A percentile compares a stretch with the other conserved stretches of the same genome.
Conservation (phyloP, 1,284 basidiomycete species). For the Spongiforma sp. region DNA sequence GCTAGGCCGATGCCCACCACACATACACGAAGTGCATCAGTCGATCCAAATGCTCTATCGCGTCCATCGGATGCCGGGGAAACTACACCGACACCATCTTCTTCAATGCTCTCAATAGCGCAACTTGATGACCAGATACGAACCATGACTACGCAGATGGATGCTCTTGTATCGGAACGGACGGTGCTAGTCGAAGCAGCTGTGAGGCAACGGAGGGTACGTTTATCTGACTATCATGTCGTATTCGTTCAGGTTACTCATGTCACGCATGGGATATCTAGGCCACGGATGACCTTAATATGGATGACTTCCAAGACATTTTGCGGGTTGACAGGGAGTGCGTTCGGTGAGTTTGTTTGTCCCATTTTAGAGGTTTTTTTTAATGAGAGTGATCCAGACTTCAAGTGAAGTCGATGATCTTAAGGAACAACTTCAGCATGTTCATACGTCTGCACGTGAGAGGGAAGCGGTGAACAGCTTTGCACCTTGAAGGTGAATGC, state of each 20-base stretch:
- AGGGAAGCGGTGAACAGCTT: no score
- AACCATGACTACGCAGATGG: slow-evolving; percentile 39
- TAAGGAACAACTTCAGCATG: slow-evolving; percentile 29
- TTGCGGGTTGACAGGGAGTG: slow-evolving; percentile 42
- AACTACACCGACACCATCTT: neutral
- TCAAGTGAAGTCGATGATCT: slow-evolving; percentile 31
- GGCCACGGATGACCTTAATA: slow-evolving; percentile 21
- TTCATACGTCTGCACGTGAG: slow-evolving; percentile 14
- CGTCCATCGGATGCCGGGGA: neutral
- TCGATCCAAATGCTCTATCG: slow-evolving; percentile 24
- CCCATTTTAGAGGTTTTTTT: neutral
- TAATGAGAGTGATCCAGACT: slow-evolving; percentile 21
- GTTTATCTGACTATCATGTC: slow-evolving; percentile 1
- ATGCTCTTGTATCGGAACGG: slow-evolving; percentile 44
- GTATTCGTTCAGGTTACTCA: neutral
- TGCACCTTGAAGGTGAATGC: no score
- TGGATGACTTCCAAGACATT: slow-evolving; percentile 26
- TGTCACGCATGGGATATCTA: no score
- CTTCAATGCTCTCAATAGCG: slow-evolving; percentile 21
- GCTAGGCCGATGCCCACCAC: slow-evolving; percentile 1
- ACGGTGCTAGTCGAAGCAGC: slow-evolving; percentile 34
- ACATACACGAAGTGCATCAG: slow-evolving; percentile 30
- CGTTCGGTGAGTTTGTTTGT: slow-evolving; percentile 31
- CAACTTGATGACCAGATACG: slow-evolving; percentile 43
- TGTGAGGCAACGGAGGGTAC: slow-evolving; percentile 30